These are phyloP conservation scores for Zymoseptoria pseudotritici DNA, from an alignment of 2,329 filamentous ascomycete genomes.

Conservation along the genomic window DNA sequence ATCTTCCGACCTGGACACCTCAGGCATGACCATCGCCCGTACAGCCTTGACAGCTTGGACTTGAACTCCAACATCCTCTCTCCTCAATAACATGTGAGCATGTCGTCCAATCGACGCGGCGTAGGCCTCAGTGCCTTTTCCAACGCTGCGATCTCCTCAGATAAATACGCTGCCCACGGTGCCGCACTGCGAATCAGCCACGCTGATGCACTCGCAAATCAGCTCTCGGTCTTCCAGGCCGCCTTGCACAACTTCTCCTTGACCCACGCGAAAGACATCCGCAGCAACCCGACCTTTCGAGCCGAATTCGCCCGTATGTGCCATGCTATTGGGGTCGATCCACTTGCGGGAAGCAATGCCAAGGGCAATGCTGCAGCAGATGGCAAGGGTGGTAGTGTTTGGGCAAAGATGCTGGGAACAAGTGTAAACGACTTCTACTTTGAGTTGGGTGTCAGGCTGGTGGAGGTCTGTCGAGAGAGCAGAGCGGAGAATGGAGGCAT, in stretches of 20 bases:
- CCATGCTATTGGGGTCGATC: constrained; percentile 91
- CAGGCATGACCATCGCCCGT: background rate
- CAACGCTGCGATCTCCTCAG: constrained; percentile 72
- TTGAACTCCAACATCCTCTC: background rate
- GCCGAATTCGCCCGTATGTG: constrained; percentile 99
- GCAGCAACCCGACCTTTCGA: constrained; percentile 87
- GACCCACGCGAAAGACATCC: constrained; percentile 92
- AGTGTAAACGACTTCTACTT: constrained; percentile 99
- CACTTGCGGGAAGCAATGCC: constrained; percentile 55
- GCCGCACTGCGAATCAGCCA: constrained; percentile 77
- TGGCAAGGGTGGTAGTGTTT: constrained; percentile 60
- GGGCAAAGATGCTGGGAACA: constrained; percentile 84
- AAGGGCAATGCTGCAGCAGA: constrained; percentile 31
- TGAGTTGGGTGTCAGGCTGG: constrained; percentile 88
- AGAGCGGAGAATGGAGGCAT: constrained; percentile 86
- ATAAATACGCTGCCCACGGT: constrained; percentile 87
- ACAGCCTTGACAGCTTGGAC: background rate
- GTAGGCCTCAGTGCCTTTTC: constrained; percentile 88
- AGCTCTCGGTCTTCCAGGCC: constrained; percentile 92
- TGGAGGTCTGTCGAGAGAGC: constrained; percentile 83
- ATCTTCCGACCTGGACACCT: background rate
- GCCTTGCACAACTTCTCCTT: constrained; percentile 90
- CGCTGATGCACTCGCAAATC: constrained; percentile 77
- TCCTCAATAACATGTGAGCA: constrained; percentile 17
- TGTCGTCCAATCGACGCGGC: constrained; percentile 57